phyloP scores from a whole-genome alignment of 306 rosid genomes.

The cucumber (Cucumis sativus) region DNA sequence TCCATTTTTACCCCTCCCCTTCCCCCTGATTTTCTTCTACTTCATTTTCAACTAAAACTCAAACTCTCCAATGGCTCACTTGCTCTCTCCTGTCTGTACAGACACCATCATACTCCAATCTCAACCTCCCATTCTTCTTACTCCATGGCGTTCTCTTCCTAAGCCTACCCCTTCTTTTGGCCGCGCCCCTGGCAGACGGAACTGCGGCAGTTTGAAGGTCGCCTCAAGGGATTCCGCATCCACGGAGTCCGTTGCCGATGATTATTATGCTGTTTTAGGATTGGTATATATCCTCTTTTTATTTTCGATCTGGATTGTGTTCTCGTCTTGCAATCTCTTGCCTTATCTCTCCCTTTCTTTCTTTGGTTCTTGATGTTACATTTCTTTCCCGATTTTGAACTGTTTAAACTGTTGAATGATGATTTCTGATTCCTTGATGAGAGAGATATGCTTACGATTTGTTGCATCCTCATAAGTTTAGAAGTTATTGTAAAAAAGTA shows the following conservation, averaged over 20 bases:
- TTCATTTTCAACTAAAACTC: neutral
- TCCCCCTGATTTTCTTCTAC: too few relatives aligned
- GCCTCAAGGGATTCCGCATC: slow-evolving; percentile 40
- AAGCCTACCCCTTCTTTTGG: slow-evolving; percentile 20
- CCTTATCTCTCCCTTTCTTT: neutral
- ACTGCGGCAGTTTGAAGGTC: slow-evolving; percentile 40
- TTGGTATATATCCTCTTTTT: slow-evolving; percentile 33
- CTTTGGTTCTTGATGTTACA: neutral
- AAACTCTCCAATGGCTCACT: slow-evolving; percentile 41
- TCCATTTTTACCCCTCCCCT: neutral
- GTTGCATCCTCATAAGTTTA: neutral
- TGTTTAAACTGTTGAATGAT: neutral
- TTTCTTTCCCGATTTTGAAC: neutral
- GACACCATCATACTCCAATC: slow-evolving; percentile 50
- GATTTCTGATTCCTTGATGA: neutral
- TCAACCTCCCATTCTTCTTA: slow-evolving; percentile 26
- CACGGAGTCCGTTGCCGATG: slow-evolving; percentile 47
- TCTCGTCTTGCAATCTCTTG: neutral
- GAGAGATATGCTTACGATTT: neutral
- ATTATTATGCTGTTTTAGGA: slow-evolving; percentile 82
- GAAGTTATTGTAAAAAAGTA: too few relatives aligned
- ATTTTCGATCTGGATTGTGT: slow-evolving; percentile 1
- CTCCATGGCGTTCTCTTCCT: slow-evolving; percentile 29
- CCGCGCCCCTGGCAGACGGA: slow-evolving; percentile 28
- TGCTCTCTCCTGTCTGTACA: slow-evolving; percentile 49